phyloP scores from a whole-genome alignment of 2,329 filamentous ascomycete species.

The Corinectria fuckeliana region DNA sequence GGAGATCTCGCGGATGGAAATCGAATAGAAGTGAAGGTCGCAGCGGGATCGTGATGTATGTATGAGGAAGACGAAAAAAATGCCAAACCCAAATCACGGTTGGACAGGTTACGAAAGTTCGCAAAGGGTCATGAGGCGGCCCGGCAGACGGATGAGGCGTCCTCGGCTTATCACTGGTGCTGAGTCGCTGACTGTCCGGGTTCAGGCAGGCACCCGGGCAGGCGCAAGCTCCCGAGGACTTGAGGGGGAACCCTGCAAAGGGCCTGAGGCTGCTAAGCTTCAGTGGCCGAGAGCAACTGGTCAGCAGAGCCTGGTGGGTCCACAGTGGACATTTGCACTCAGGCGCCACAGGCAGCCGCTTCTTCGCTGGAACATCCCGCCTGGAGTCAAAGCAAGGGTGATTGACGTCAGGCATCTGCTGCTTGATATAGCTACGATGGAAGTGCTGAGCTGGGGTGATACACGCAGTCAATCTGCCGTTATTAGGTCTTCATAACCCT shows the following conservation, averaged over 20 bases:
- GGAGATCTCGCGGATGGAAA: neutral
- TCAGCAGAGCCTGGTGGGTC: slow-evolving; percentile 24
- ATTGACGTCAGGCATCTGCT: slow-evolving; percentile 1
- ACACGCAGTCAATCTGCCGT: slow-evolving; percentile 12
- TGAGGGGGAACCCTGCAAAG: slow-evolving; percentile 27
- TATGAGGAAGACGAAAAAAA: slow-evolving; percentile 24
- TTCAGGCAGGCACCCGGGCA: slow-evolving; percentile 32
- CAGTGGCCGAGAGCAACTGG: slow-evolving; percentile 23
- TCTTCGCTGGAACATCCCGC: slow-evolving; percentile 1
- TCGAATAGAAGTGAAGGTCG: slow-evolving; percentile 6
- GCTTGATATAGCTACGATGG: neutral
- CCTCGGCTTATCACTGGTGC: slow-evolving; percentile 35
- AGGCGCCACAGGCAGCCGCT: slow-evolving; percentile 30
- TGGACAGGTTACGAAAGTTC: slow-evolving; percentile 21
- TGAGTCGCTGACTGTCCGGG: slow-evolving; percentile 38
- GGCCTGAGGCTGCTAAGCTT: slow-evolving; percentile 10
- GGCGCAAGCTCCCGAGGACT: slow-evolving; percentile 15
- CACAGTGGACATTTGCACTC: neutral
- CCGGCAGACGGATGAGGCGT: slow-evolving; percentile 32
- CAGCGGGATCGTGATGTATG: slow-evolving; percentile 1
- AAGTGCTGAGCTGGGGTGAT: slow-evolving; percentile 10
- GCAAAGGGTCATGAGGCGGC: slow-evolving; percentile 38
- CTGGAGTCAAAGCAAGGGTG: neutral
- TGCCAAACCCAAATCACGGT: slow-evolving; percentile 22
- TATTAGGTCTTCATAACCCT: slow-evolving; percentile 5